Percentiles rank a stretch among this genome's conserved stretches.
These are phyloP conservation scores for Ceratopteris richardii DNA, from an alignment of 75 land plant genomes.

Conservation along the genomic window DNA sequence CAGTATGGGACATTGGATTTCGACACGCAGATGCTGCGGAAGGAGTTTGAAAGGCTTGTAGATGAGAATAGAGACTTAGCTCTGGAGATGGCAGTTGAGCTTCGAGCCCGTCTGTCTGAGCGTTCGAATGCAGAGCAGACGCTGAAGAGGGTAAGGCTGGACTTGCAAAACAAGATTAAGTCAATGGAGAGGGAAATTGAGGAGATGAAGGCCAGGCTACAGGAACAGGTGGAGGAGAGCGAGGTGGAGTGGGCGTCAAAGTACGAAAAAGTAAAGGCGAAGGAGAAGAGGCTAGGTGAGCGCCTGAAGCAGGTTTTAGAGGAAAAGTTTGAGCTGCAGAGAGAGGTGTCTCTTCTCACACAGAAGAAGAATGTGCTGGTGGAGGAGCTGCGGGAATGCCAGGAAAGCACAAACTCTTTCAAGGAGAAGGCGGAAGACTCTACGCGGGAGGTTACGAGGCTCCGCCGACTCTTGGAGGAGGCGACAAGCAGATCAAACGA, in stretches of 20 bases:
- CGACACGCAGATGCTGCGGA: slow-evolving; percentile 22
- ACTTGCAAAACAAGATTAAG: slow-evolving; percentile 35
- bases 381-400: slow-evolving; percentile 19
- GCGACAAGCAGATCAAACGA: slow-evolving; percentile 25
- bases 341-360: slow-evolving; percentile 54
- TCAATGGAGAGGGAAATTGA: slow-evolving; percentile 60
- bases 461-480: slow-evolving; percentile 35
- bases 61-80: slow-evolving; percentile 53
- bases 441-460: slow-evolving; percentile 22
- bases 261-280: slow-evolving; percentile 47
- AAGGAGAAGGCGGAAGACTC: slow-evolving; percentile 28
- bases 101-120: slow-evolving; percentile 44
- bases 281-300: slow-evolving; percentile 66
- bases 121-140: slow-evolving; percentile 43
- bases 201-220: slow-evolving; percentile 44
- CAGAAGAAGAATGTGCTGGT: slow-evolving; percentile 30
- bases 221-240: slow-evolving; percentile 68
- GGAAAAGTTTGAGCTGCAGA: slow-evolving; percentile 77
- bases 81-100: slow-evolving; percentile 42
- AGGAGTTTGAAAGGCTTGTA: slow-evolving; percentile 25
- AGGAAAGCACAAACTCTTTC: slow-evolving; percentile 22
- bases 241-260: slow-evolving; percentile 52
- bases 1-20: slow-evolving; percentile 10
- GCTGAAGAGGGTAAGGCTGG: slow-evolving; percentile 27
- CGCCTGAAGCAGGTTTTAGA: slow-evolving; percentile 77